Percentiles rank a stretch among this genome's conserved stretches.
Conservation (phyloP, 1,284 basidiomycete genomes). For the Cryptococcus sp. region DNA sequence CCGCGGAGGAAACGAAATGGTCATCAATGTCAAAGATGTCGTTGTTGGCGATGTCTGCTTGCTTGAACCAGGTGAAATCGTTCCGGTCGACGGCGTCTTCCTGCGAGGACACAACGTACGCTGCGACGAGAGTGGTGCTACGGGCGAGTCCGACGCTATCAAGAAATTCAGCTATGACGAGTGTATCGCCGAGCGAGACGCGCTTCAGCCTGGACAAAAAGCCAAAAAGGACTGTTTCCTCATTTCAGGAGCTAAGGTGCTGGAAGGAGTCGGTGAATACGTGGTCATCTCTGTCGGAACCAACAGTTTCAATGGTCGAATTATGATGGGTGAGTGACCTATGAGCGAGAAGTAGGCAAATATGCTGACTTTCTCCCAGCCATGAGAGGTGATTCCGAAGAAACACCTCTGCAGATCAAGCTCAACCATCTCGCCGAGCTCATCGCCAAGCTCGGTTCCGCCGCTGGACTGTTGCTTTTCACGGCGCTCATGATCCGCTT, state of each 20-base stretch:
- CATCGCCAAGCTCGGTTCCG: constrained; percentile 86
- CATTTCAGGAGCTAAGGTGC: constrained; percentile 88
- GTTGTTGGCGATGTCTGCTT: constrained; percentile 91
- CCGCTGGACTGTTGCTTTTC: constrained; percentile 82
- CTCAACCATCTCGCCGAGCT: constrained; percentile 88
- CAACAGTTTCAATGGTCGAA: constrained; percentile 91
- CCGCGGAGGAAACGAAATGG: constrained; percentile 73
- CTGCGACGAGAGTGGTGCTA: constrained; percentile 95
- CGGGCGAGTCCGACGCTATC: constrained; percentile 94
- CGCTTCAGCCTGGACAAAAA: constrained; percentile 44
- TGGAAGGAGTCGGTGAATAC: constrained; percentile 92
- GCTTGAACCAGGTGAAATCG: constrained; percentile 91
- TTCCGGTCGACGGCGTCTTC: constrained; percentile 95
- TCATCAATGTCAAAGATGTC: constrained; percentile 83
- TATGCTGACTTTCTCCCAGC: constrained; percentile 19
- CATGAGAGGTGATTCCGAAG: constrained; percentile 49
- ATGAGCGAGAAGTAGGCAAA: neutral
- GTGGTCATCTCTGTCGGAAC: constrained; percentile 89
- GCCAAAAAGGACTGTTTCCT: constrained; percentile 88
- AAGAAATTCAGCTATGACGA: constrained; percentile 82
- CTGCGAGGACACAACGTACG: constrained; percentile 88
- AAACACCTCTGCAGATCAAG: constrained; percentile 90
- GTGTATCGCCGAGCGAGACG: constrained; percentile 60
- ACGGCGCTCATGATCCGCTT: constrained; percentile 86
- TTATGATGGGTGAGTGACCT: constrained; percentile 81